Percentiles rank a stretch among this genome's conserved stretches.
Evolutionary conservation across 2,329 filamentous ascomycete genomes (phyloP).

Genomic region (Ophiostoma sp.): DNA sequence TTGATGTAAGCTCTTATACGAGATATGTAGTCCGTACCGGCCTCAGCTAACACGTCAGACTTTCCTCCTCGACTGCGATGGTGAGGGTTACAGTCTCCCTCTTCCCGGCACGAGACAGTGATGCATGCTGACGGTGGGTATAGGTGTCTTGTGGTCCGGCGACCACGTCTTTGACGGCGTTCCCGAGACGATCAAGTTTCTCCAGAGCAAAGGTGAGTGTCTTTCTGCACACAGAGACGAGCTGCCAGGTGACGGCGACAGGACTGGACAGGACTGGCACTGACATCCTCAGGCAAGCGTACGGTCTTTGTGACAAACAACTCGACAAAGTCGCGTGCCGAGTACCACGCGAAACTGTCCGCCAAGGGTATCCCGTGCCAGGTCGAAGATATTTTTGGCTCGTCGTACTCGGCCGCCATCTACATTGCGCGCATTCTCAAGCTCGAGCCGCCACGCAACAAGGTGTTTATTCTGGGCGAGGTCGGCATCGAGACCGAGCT

Average conservation of each 20-base stretch:
- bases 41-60: constrained; percentile 49
- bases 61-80: constrained; percentile 96
- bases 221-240: constrained; percentile 23
- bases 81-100: constrained; percentile 43
- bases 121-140: constrained; percentile 25
- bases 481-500: constrained; percentile 87
- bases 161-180: constrained; percentile 82
- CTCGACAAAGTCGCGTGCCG: constrained; percentile 87
- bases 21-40: not conserved
- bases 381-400: constrained; percentile 90
- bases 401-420: constrained; percentile 88
- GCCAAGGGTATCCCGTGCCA: constrained; percentile 71
- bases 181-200: constrained; percentile 75
- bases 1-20: constrained; percentile 66
- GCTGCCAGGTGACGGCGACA: not conserved
- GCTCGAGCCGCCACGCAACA: constrained; percentile 72
- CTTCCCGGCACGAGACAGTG: not conserved
- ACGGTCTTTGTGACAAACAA: constrained; percentile 98
- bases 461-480: constrained; percentile 92
- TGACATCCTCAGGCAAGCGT: constrained; percentile 63
- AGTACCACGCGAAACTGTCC: constrained; percentile 90
- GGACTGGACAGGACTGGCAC: not conserved
- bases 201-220: constrained; percentile 69
- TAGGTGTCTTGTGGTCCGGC: constrained; percentile 94
- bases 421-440: constrained; percentile 92